phyloP scores from a whole-genome alignment of 106 monocot species.

The Vanilla planifolia region DNA sequence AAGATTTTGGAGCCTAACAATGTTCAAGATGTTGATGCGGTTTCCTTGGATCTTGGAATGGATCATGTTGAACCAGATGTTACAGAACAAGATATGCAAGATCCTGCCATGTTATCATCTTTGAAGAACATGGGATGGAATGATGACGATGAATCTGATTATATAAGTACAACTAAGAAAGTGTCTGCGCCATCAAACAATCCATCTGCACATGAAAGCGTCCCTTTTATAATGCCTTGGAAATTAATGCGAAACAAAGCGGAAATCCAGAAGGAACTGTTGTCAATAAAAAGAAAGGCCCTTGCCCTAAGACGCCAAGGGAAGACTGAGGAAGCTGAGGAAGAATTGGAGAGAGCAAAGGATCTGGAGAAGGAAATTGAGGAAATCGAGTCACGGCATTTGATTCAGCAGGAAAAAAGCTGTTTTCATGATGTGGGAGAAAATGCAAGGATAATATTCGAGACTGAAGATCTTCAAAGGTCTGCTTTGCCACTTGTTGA shows the following conservation, averaged over 20 bases:
- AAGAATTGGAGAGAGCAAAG: conserved; percentile 74
- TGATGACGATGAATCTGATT: conserved; percentile 44
- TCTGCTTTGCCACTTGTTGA: neutral
- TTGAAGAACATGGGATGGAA: conserved; percentile 85
- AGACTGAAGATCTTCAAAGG: neutral
- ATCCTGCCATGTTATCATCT: conserved; percentile 68
- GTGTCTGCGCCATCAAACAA: conserved; percentile 11
- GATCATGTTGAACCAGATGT: conserved; percentile 48
- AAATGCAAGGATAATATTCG: neutral
- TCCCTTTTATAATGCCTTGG: conserved; percentile 6
- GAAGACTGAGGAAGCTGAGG: conserved; percentile 64
- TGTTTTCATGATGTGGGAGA: neutral
- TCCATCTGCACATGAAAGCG: conserved; percentile 9
- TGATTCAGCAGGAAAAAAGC: conserved; percentile 12
- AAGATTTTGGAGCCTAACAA: conserved; percentile 18
- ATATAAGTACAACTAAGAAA: conserved; percentile 13
- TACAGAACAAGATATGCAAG: conserved; percentile 86
- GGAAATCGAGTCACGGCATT: conserved; percentile 37
- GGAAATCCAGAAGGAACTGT: conserved; percentile 78
- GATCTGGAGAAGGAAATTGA: conserved; percentile 56
- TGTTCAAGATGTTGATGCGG: conserved; percentile 13
- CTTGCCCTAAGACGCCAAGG: conserved; percentile 77
- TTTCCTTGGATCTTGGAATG: conserved; percentile 19
- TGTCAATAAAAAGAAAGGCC: conserved; percentile 79
- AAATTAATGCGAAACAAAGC: conserved; percentile 37